Conservation (phyloP, 371 early-diverging fungal species). For the Entomophthora muscae region DNA sequence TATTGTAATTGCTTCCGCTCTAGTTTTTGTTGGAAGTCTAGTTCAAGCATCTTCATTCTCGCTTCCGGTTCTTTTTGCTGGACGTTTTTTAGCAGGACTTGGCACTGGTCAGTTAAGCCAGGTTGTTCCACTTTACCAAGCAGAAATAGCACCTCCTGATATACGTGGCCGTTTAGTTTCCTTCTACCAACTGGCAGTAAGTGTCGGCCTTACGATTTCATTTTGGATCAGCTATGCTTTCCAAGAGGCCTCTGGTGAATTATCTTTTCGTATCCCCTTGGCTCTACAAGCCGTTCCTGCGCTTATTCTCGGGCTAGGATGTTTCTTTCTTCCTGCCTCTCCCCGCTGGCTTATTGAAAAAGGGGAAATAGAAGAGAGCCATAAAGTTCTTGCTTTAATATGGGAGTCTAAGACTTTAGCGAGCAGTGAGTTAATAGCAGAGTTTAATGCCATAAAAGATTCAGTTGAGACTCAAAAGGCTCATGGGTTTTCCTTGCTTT, state of each 20-base stretch:
- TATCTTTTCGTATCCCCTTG: constrained; percentile 59
- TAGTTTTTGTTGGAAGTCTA: background rate
- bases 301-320: constrained; percentile 37
- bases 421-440: constrained; percentile 32
- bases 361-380: constrained; percentile 39
- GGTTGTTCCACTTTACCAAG: constrained; percentile 40
- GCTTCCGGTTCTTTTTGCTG: constrained; percentile 1
- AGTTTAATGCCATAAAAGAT: constrained; percentile 50
- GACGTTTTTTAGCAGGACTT: constrained; percentile 10
- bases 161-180: constrained; percentile 77
- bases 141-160: constrained; percentile 68
- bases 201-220: constrained; percentile 41
- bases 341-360: constrained; percentile 67
- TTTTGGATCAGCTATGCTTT: constrained; percentile 56
- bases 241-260: constrained; percentile 22
- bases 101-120: constrained; percentile 4
- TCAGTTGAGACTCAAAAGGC: constrained; percentile 41
- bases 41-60: background rate
- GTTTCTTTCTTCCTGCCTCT: constrained; percentile 67
- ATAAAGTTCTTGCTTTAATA: constrained; percentile 45
- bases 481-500: constrained; percentile 40
- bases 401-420: constrained; percentile 25
- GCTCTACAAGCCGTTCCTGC: constrained; percentile 63
- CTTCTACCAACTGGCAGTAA: constrained; percentile 76
- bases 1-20: background rate